Percentiles rank a stretch among this genome's conserved stretches.
Evolutionary conservation across 371 early-diverging fungal species (phyloP).

Genomic region (Chytridiales sp.): DNA sequence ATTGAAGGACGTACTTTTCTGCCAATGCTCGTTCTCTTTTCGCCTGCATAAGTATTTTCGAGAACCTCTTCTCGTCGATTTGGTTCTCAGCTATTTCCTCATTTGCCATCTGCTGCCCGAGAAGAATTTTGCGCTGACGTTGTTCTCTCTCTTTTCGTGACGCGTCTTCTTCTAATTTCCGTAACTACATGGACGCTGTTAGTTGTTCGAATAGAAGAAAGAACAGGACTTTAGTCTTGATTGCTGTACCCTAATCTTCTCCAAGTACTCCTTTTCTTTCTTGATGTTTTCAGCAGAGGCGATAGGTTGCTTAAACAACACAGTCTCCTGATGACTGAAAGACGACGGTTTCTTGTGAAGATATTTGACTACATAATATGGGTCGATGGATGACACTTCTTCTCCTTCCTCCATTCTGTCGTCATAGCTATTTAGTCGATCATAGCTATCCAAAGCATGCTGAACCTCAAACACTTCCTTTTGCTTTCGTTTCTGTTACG

Average conservation of each 20-base stretch:
- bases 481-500: too few relatives aligned
- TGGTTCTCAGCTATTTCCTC: conserved; percentile 41
- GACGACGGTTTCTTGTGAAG: too few relatives aligned
- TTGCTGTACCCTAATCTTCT: conserved; percentile 42
- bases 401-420: too few relatives aligned
- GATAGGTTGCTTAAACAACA: conserved; percentile 25
- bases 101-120: conserved; percentile 43
- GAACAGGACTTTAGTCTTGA: not conserved
- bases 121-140: conserved; percentile 39
- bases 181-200: conserved; percentile 25
- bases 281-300: conserved; percentile 24
- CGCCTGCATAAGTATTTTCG: conserved; percentile 51
- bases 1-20: conserved; percentile 39
- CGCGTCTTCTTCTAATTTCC: conserved; percentile 46
- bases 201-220: not conserved
- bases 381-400: too few relatives aligned
- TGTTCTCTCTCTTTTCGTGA: conserved; percentile 49
- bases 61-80: conserved; percentile 42
- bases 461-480: too few relatives aligned
- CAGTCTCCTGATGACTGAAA: conserved; percentile 36
- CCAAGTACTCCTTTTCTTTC: conserved; percentile 42
- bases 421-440: too few relatives aligned
- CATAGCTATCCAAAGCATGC: too few relatives aligned
- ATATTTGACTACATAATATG: too few relatives aligned
- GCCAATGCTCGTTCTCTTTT: conserved; percentile 58